Base-by-base conservation (phyloP, 768 basidiomycete species). In the Naganishia randhawae region DNA sequence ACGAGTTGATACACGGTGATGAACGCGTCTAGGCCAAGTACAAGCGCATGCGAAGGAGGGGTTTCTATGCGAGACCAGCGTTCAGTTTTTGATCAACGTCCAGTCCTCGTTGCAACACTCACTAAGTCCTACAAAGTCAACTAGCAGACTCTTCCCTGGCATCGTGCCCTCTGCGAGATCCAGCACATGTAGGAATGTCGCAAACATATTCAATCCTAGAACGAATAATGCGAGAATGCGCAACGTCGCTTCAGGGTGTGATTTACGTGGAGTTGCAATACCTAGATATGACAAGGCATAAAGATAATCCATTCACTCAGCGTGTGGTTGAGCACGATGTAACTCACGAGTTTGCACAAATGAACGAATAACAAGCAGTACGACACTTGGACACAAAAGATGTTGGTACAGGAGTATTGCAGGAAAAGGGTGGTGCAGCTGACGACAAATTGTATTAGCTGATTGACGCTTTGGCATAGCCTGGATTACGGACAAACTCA, bases 291-390 rank as follows among this genome's bases (percentile, higher is more conserved):
- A 22, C 45, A 61, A 29, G 14, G 32, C 2, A 32, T 4, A 33
- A 52, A 27, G 51, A 17, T 52, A 4, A 52, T 31, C 14, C 32
- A 19, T 14, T 16, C 17, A 17, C 16, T 25, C 33, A 10, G 4
- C 16, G 35, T 27, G 31, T n/a, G 42, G 41, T 22, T 4, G 42
- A 17, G 13, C 17, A 27, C 45, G 37, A 39, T 7, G 31, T 3
- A 41, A 33, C 63, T 64, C 27, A 64, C 63, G 63, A 19, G 50
- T 64, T 29, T 64, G 63, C 17, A 50, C 63, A n/a, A 64, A 64
- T 8, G 63, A 48, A 9, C 63, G 63, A 9, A 64, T 32, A 13
- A 64, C 63, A 25, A 64, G 42, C 2, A 51, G 45, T 19, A 64
- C 27, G 45, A 64, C 19, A 22, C 32, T 64, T 16, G 63, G 63